Evolutionary conservation across 2,329 filamentous ascomycete species (phyloP).

Genomic region (Alternaria triticina): DNA sequence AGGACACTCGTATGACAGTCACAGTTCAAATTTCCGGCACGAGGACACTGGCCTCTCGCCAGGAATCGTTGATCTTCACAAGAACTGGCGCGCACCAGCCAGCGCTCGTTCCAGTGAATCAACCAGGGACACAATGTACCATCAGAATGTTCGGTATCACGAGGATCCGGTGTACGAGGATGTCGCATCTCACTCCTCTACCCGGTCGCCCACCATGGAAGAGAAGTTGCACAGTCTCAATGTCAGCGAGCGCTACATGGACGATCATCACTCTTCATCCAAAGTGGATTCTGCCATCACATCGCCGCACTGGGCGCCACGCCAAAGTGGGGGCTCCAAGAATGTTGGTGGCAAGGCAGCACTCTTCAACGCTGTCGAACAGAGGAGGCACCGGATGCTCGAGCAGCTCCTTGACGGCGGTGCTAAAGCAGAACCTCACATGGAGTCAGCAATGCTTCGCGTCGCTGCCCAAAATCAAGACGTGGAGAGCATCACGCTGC

Average conservation of each 20-base stretch:
- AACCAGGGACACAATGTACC: conserved; percentile 36
- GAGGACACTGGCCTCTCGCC: conserved; percentile 24
- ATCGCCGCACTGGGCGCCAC: conserved; percentile 24
- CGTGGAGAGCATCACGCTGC: conserved; percentile 33
- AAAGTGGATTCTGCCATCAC: conserved; percentile 25
- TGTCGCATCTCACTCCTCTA: conserved; percentile 20
- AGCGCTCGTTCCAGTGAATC: conserved; percentile 38
- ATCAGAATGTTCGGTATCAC: conserved; percentile 25
- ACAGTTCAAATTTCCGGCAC: conserved; percentile 20
- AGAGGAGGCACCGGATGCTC: conserved; percentile 68
- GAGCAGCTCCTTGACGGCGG: conserved; percentile 44
- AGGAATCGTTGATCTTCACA: conserved; percentile 33
- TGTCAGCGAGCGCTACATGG: conserved; percentile 31
- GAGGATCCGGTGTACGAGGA: conserved; percentile 34
- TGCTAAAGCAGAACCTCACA: conserved; percentile 33
- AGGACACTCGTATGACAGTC: conserved; percentile 17
- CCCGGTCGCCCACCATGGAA: conserved; percentile 29
- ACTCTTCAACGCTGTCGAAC: conserved; percentile 62
- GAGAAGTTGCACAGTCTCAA: conserved; percentile 34
- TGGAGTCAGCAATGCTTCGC: conserved; percentile 42
- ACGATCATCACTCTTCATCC: conserved; percentile 24
- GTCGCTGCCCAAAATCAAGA: conserved; percentile 41
- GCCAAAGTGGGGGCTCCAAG: conserved; percentile 33
- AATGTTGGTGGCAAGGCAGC: conserved; percentile 43
- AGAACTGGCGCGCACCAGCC: conserved; percentile 37